These are phyloP conservation scores for Triticum turgidum DNA, from an alignment of 176 grass and related monocot genomes.

Conservation along the genomic window DNA sequence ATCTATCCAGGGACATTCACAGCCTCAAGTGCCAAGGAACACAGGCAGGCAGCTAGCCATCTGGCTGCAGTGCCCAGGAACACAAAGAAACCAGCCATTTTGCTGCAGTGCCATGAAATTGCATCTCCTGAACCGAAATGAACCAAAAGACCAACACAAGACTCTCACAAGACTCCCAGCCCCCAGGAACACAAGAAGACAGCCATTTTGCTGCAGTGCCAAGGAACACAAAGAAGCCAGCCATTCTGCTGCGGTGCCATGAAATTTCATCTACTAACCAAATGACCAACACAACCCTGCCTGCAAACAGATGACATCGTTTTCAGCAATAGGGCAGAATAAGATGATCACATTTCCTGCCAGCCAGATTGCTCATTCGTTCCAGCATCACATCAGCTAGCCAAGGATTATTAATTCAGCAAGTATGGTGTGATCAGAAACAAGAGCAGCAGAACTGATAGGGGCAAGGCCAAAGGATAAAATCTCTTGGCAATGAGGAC, in stretches of 20 bases:
- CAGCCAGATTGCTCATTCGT: too few relatives aligned
- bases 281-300: neutral
- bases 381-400: too few relatives aligned
- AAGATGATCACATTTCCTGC: too few relatives aligned
- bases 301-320: neutral
- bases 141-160: neutral
- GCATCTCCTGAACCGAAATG: neutral
- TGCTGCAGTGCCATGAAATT: neutral
- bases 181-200: neutral
- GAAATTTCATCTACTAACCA: neutral
- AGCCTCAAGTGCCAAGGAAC: neutral
- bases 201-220: neutral
- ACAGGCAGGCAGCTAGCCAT: neutral
- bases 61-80: too few relatives aligned
- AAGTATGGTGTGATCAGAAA: neutral
- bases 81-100: neutral
- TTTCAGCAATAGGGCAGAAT: neutral
- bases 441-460: neutral
- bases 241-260: neutral
- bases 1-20: neutral
- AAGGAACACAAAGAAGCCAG: too few relatives aligned
- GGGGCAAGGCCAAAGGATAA: neutral
- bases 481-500: neutral
- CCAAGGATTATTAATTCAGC: neutral
- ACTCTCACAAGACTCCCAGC: too few relatives aligned